Evolutionary conservation across 139 green algal genomes (phyloP), one percentile per base, ranked within the genome.

Genomic region (Coccomyxa sp.): DNA sequence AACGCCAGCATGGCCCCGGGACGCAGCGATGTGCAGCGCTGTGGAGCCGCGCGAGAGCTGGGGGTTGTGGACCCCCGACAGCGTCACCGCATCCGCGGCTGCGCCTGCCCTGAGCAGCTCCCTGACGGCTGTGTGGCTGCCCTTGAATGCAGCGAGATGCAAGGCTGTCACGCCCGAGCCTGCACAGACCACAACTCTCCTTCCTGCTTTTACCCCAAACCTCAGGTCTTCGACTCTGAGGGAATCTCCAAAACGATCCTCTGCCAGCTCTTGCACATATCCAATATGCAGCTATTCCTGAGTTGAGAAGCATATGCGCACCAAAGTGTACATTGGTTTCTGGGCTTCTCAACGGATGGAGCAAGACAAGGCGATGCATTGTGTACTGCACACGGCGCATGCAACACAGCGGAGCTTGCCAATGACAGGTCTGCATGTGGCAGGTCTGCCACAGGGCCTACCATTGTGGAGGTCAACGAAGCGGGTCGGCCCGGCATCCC

Each of bases 21-120:
- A 74, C 29, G 74, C 75, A 22, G 79, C 79, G 55, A 83, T 79
- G 74, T 83, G 79, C 79, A 83, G 79, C 34, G 79, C 79, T 41
- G 79, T 80, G 8, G 74, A 80, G 0, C 79, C 79, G 9, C 58
- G 39, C 6, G 74, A 77, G 34, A 83, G 68, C 41, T 70, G 73
- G 16, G 70, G 78, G 1, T 41, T 73, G 8, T 50, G 31, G 12
- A 71, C 75, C 27, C 41, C 75, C 39, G 55, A 74, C 31, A 41
- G 40, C 40, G 76, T 77, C 68, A 64, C 40, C 27, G 68, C 44
- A 37, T 79, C 74, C 7, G 77, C 35, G 6, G 68, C 40, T 6
- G 79, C 79, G 18, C 79, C 79, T 27, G 38, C 50, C 5, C 68
- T 68, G 1, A 81, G n/a, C 68, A 81, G 31, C 10, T 40, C 74